A percentile compares a stretch with the other conserved stretches of the same genome.
phyloP scores from a whole-genome alignment of 2,329 filamentous ascomycete genomes.

The Aplosporella prunicola region DNA sequence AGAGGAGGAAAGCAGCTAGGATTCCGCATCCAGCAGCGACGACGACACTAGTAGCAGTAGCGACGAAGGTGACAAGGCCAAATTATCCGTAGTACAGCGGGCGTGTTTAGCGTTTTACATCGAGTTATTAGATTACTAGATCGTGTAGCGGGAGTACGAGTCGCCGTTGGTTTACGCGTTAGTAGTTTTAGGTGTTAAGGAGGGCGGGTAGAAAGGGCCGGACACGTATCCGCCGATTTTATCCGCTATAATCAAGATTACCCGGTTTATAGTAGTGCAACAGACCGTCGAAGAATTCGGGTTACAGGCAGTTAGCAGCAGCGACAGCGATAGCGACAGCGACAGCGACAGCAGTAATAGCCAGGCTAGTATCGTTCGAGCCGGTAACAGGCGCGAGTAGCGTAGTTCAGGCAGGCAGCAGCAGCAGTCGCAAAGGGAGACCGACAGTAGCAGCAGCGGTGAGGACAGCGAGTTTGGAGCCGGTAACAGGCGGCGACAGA shows the following conservation, averaged over 20 bases:
- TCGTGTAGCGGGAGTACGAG: slow-evolving; percentile 14
- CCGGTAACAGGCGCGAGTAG: too few species aligned
- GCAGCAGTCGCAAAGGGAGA: too few species aligned
- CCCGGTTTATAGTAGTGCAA: slow-evolving; percentile 17
- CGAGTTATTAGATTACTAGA: slow-evolving; percentile 14
- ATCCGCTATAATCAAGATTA: slow-evolving; percentile 15
- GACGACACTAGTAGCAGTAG: slow-evolving; percentile 5
- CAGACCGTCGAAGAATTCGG: slow-evolving; percentile 13
- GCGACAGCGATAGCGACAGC: slow-evolving; percentile 8
- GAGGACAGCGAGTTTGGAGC: background rate
- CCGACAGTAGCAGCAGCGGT: background rate
- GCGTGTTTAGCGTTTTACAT: slow-evolving; percentile 17
- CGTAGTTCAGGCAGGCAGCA: too few species aligned
- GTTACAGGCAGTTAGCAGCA: background rate
- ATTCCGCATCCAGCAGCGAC: slow-evolving; percentile 5
- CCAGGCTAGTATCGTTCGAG: background rate
- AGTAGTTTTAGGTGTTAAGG: slow-evolving; percentile 17
- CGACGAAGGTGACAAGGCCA: slow-evolving; percentile 2
- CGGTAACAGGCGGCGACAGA: too few species aligned
- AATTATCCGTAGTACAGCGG: slow-evolving; percentile 11
- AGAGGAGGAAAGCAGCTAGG: slow-evolving; percentile 2
- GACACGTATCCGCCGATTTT: slow-evolving; percentile 15
- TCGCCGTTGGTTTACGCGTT: slow-evolving; percentile 16
- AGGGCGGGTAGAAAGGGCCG: slow-evolving; percentile 13
- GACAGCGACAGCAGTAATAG: slow-evolving; percentile 9